Evolutionary conservation across 2,329 filamentous ascomycete species (phyloP).

Genomic region (Aaosphaeria pasadenensis): DNA sequence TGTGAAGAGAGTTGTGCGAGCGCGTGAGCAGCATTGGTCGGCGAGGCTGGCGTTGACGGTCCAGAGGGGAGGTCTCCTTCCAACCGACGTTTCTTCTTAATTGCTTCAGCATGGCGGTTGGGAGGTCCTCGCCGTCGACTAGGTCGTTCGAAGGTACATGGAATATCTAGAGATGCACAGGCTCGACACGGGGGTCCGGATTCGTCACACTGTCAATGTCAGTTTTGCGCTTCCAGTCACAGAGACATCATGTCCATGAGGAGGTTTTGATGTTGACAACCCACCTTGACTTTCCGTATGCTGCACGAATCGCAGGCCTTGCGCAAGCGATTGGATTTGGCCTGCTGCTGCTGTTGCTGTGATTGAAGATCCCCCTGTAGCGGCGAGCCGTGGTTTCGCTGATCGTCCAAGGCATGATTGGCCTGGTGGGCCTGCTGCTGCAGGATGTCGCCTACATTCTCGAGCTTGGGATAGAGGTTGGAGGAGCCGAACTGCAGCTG

Average conservation of each 20-base stretch:
- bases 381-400: constrained; percentile 12
- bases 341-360: constrained; percentile 16
- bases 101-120: constrained; percentile 64
- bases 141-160: constrained; percentile 64
- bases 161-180: constrained; percentile 63
- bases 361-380: not conserved
- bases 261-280: not conserved
- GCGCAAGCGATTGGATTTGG: constrained; percentile 36
- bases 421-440: constrained; percentile 37
- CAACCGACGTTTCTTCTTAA: constrained; percentile 60
- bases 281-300: constrained; percentile 40
- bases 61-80: constrained; percentile 43
- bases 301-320: constrained; percentile 44
- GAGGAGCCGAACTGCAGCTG: constrained; percentile 13
- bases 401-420: constrained; percentile 30
- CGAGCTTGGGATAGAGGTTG: constrained; percentile 32
- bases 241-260: not conserved
- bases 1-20: constrained; percentile 49
- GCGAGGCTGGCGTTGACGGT: constrained; percentile 46
- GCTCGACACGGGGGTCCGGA: constrained; percentile 64
- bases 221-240: too few relatives aligned
- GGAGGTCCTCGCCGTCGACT: constrained; percentile 63
- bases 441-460: constrained; percentile 35
- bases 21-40: constrained; percentile 53
- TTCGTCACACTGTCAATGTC: constrained; percentile 56